These are phyloP conservation scores for Boletus pseudopeckii DNA, from an alignment of 768 basidiomycete species.

Conservation along the genomic window DNA sequence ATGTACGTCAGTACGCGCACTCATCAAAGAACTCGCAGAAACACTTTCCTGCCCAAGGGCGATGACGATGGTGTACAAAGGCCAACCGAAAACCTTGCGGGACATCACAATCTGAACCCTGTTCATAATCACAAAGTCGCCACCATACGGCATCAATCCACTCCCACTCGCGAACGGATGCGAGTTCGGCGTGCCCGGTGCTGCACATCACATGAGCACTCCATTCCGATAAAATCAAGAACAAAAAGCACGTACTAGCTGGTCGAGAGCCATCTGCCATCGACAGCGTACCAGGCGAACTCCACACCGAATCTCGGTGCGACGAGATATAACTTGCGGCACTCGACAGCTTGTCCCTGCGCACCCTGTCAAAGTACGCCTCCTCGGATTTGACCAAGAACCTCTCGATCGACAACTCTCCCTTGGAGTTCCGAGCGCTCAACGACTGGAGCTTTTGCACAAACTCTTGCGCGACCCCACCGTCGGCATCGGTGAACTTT, in stretches of 20 bases:
- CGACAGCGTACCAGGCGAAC: conserved; percentile 45
- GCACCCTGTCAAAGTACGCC: conserved; percentile 86
- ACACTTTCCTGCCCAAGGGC: conserved; percentile 69
- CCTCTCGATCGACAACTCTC: conserved; percentile 89
- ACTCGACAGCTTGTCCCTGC: conserved; percentile 81
- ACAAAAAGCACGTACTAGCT: conserved; percentile 50
- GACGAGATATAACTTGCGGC: conserved; percentile 79
- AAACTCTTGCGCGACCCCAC: conserved; percentile 87
- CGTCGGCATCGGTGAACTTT: conserved; percentile 93
- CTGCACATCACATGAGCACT: conserved; percentile 17
- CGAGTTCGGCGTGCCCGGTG: conserved; percentile 46
- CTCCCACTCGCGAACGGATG: conserved; percentile 45
- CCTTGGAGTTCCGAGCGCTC: conserved; percentile 83
- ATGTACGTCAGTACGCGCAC: conserved; percentile 1
- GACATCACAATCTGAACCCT: conserved; percentile 81
- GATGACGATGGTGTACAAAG: conserved; percentile 86
- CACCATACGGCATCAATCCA: conserved; percentile 46
- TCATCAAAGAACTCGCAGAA: not conserved
- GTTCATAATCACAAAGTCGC: conserved; percentile 77
- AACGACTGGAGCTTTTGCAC: conserved; percentile 78
- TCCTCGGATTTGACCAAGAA: conserved; percentile 90
- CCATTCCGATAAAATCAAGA: conserved; percentile 10
- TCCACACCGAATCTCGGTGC: conserved; percentile 79
- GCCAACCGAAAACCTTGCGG: conserved; percentile 81
- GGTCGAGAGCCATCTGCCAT: conserved; percentile 65